These are phyloP conservation scores for Mycena floridula DNA, from an alignment of 768 basidiomycete genomes.

Conservation along the genomic window DNA sequence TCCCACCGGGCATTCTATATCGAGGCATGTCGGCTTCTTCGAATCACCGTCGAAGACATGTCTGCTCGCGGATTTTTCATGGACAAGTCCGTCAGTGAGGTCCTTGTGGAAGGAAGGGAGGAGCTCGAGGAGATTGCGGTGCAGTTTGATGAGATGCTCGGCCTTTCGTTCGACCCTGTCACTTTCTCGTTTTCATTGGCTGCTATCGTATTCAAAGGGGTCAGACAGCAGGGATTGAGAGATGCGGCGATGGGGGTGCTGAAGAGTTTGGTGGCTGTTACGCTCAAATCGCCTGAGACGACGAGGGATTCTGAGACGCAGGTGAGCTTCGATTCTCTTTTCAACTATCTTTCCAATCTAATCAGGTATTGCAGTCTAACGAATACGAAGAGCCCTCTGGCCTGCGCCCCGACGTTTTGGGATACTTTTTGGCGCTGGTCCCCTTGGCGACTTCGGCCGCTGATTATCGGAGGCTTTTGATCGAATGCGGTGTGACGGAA, in stretches of 20 bases:
- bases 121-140: constrained; percentile 61
- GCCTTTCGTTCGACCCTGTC: constrained; percentile 65
- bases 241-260: constrained; percentile 57
- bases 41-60: constrained; percentile 59
- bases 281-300: constrained; percentile 35
- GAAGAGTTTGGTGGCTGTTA: constrained; percentile 56
- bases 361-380: too few species aligned
- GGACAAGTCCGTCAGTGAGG: constrained; percentile 40
- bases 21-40: constrained; percentile 64
- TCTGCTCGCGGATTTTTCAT: constrained; percentile 54
- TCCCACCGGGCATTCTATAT: constrained; percentile 65
- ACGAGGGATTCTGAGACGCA: constrained; percentile 11
- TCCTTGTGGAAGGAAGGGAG: constrained; percentile 59
- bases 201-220: constrained; percentile 80
- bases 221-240: constrained; percentile 61
- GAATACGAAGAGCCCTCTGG: too few species aligned
- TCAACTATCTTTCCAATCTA: too few species aligned
- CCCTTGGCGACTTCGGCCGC: too few species aligned
- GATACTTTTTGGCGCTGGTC: too few species aligned
- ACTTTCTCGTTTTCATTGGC: constrained; percentile 82
- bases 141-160: constrained; percentile 68
- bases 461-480: too few species aligned
- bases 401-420: too few species aligned
- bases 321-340: too few species aligned
- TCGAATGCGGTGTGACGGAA: too few species aligned